Conservation (phyloP, 768 basidiomycete species). For the Hygrophorus russula region DNA sequence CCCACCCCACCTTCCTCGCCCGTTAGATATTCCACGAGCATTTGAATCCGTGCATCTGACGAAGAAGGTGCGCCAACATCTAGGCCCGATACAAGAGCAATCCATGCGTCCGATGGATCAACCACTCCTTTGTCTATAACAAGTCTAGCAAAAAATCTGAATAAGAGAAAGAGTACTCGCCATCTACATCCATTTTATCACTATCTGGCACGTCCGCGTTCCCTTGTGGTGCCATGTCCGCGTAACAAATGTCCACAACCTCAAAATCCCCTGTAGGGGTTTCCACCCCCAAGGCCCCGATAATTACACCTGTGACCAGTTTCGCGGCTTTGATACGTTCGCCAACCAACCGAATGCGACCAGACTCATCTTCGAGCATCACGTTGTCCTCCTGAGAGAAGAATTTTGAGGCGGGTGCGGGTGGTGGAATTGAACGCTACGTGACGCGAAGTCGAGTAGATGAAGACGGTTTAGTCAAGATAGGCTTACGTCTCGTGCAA, state of each 20-base stretch:
- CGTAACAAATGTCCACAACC: constrained; percentile 78
- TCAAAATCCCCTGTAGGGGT: constrained; percentile 87
- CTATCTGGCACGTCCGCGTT: constrained; percentile 12
- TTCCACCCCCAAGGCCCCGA: constrained; percentile 85
- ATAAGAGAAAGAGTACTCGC: constrained; percentile 22
- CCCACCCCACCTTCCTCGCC: constrained; percentile 69
- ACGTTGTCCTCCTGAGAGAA: constrained; percentile 67
- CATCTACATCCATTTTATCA: constrained; percentile 57
- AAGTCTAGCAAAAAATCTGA: background rate
- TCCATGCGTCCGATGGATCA: constrained; percentile 52
- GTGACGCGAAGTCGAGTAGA: background rate
- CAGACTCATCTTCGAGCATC: constrained; percentile 95
- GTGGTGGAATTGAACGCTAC: constrained; percentile 84
- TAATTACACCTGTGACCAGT: constrained; percentile 86
- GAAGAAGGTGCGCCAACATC: constrained; percentile 56
- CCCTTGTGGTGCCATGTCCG: constrained; percentile 67
- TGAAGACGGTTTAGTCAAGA: constrained; percentile 2
- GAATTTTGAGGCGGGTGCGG: constrained; percentile 65
- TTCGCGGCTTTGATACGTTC: constrained; percentile 44
- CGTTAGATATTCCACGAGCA: constrained; percentile 83
- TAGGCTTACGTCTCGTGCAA: constrained; percentile 76
- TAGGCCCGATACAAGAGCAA: constrained; percentile 80
- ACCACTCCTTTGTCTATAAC: background rate
- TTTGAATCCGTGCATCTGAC: constrained; percentile 64
- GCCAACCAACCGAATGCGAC: constrained; percentile 83